A percentile compares a stretch with the other conserved stretches of the same genome.
phyloP scores from a whole-genome alignment of 192 early-diverging fungal genomes.

The Backusella westeae region DNA sequence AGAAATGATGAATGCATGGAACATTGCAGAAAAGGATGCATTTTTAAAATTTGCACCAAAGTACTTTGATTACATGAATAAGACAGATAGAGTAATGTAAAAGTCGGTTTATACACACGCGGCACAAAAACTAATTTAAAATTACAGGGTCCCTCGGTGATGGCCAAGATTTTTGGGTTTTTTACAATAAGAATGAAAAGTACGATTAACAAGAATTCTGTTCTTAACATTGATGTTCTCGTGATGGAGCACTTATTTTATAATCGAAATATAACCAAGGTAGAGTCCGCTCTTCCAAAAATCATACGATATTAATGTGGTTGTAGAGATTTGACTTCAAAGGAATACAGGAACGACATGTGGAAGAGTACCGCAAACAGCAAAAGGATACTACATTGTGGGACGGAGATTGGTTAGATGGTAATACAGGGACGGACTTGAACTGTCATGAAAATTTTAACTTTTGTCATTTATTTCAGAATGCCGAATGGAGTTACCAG shows the following conservation, averaged over 20 bases:
- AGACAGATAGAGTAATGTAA: conserved; percentile 43
- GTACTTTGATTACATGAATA: conserved; percentile 84
- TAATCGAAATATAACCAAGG: conserved; percentile 62
- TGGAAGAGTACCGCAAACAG: conserved; percentile 36
- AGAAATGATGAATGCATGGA: conserved; percentile 73
- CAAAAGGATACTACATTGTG: conserved; percentile 48
- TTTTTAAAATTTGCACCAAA: conserved; percentile 85
- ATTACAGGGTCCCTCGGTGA: conserved; percentile 58
- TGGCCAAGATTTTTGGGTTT: conserved; percentile 90
- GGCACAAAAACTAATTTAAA: no score
- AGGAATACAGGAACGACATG: conserved; percentile 66
- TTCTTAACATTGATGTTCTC: conserved; percentile 78
- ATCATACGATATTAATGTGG: not conserved
- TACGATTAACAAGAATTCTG: conserved; percentile 57
- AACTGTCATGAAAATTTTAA: not conserved
- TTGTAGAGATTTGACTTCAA: conserved; percentile 76
- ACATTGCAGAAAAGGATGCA: conserved; percentile 77
- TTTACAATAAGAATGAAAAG: conserved; percentile 85
- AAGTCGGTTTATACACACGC: not conserved
- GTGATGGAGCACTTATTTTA: conserved; percentile 97
- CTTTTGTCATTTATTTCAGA: conserved; percentile 16
- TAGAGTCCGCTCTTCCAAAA: conserved; percentile 51
- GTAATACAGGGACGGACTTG: conserved; percentile 26
- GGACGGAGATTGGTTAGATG: conserved; percentile 75
- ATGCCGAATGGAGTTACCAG: conserved; percentile 60